Percentiles rank a stretch among this genome's conserved stretches.
Evolutionary conservation across 441 rosid genomes (phyloP).

Genomic region (Populus hybrid): DNA sequence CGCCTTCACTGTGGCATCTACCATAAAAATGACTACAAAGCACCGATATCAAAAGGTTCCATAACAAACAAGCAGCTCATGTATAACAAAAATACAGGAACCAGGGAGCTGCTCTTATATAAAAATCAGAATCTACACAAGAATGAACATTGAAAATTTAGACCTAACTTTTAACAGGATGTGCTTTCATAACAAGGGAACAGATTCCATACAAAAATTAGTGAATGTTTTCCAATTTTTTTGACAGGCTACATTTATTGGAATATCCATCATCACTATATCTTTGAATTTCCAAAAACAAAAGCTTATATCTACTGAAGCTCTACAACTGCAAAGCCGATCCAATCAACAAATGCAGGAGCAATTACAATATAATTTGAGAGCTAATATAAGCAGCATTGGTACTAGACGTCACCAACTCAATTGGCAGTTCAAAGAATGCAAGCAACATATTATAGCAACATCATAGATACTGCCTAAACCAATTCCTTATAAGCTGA

Average conservation of each 20-base stretch:
- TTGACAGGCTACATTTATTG: neutral
- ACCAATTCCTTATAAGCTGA: neutral
- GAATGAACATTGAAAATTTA: too few relatives aligned
- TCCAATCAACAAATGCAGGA: neutral
- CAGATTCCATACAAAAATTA: neutral
- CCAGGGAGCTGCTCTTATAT: neutral
- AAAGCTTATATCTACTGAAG: neutral
- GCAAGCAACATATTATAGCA: neutral
- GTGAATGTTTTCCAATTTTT: neutral
- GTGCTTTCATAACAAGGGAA: neutral
- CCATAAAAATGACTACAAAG: neutral
- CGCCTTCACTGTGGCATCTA: neutral
- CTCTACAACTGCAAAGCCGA: neutral
- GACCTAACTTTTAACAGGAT: neutral
- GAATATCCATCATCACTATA: neutral
- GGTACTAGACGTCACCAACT: neutral
- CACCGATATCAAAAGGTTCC: too few relatives aligned
- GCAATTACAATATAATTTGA: neutral
- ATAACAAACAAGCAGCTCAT: neutral
- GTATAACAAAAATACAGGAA: neutral
- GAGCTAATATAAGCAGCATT: neutral
- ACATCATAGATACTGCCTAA: neutral
- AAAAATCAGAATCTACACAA: too few relatives aligned
- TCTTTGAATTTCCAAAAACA: neutral
- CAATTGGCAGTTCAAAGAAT: neutral